Evolutionary conservation across 768 basidiomycete genomes (phyloP), one percentile per base, ranked within the genome.

Genomic region (Boletus coccyginus): DNA sequence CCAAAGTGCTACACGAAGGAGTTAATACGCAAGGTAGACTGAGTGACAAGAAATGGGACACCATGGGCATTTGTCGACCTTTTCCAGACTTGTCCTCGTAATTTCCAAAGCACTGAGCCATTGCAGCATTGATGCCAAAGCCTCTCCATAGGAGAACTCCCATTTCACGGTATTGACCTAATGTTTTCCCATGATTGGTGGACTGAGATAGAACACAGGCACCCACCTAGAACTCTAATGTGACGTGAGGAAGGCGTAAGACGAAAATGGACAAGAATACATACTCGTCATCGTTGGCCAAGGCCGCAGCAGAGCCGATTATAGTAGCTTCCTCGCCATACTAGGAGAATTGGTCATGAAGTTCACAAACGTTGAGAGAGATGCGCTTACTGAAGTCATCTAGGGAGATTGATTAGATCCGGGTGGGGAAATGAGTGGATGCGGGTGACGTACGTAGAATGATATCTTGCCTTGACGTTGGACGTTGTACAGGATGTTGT

Each of bases 401-500:
- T 92, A 66, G 41, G 36, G 24, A 12, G 32, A 41, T 47, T 48
- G 46, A 47, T 60, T 24, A 56, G 52, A 52, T 58, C 49, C 51
- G 47, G 8, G 39, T 24, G 11, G 42, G 44, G 31, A 56, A 55
- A 55, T 53, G 50, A 31, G 32, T 27, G 42, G 35, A 38, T 14
- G 38, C 17, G 24, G 10, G 46, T 39, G 21, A 75, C 87, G 64
- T 68, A 91, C 92, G 69, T 92, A 94, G 71, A 93, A 94, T 6
- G 89, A 90, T 62, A 92, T 92, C 72, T 92, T 92, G 29, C 94
- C 94, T 70, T 98, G 94, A 9, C 94, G 83, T 68, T 98, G 94
- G 10, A 94, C 85, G 63, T 94, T 94, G 73, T 94, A 91, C 16
- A 98, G 78, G 36, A 96, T 77, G 61, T 86, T 94, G 74, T 97